Percentiles rank a stretch among this genome's conserved stretches.
phyloP scores from a whole-genome alignment of 2,329 filamentous ascomycete genomes.

The Trichophyton verrucosum region DNA sequence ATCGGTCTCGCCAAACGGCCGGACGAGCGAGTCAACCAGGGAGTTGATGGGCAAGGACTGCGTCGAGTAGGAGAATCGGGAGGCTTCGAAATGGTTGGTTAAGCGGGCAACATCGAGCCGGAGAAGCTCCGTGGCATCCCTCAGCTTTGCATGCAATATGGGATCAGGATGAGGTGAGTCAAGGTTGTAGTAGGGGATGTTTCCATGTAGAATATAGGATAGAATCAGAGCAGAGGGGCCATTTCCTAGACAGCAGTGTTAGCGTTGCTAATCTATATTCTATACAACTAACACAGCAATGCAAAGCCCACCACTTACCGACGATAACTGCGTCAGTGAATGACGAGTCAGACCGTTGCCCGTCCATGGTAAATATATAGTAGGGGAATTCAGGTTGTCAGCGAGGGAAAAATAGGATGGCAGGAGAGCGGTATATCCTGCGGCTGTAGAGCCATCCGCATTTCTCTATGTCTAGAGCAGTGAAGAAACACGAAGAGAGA shows the following conservation, averaged over 20 bases:
- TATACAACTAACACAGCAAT: neutral
- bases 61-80: conserved; percentile 48
- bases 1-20: conserved; percentile 48
- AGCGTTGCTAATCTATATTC: neutral
- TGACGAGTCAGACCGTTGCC: conserved; percentile 5
- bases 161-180: conserved; percentile 43
- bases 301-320: conserved; percentile 14
- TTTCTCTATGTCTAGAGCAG: neutral
- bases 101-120: conserved; percentile 36
- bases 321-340: conserved; percentile 22
- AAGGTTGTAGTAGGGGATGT: conserved; percentile 45
- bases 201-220: conserved; percentile 50
- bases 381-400: neutral
- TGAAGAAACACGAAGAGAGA: too few relatives aligned
- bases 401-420: neutral
- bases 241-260: conserved; percentile 35
- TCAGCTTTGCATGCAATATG: conserved; percentile 45
- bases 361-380: conserved; percentile 6
- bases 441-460: neutral
- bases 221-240: conserved; percentile 51
- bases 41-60: conserved; percentile 50
- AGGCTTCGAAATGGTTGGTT: conserved; percentile 46
- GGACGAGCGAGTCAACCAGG: conserved; percentile 46
- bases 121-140: conserved; percentile 36
- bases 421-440: neutral